phyloP scores from a whole-genome alignment of 805 yeast genomes.

The Tanozyma kutaoensis region DNA sequence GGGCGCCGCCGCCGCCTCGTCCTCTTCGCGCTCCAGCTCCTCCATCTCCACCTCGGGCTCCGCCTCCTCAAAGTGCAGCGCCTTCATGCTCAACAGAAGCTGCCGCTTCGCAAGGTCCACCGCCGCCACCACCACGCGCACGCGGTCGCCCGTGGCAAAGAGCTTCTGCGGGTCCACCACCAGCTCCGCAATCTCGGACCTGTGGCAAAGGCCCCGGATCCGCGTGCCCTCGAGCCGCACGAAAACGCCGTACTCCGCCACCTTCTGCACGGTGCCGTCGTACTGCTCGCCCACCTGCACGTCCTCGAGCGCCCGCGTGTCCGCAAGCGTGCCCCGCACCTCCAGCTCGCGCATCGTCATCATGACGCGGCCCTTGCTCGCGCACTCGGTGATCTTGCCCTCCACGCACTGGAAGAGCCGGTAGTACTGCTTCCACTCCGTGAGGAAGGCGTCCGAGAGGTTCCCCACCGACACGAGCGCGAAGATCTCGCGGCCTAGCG shows the following conservation, averaged over 20 bases:
- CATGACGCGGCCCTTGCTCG: constrained; percentile 50
- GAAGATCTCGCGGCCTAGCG: constrained; percentile 54
- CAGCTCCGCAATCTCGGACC: constrained; percentile 69
- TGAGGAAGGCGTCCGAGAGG: constrained; percentile 66
- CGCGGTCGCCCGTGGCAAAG: constrained; percentile 84
- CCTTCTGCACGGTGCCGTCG: constrained; percentile 68
- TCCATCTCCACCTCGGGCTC: constrained; percentile 8
- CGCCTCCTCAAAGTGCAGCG: constrained; percentile 54
- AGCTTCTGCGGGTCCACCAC: constrained; percentile 44
- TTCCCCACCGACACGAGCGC: constrained; percentile 77
- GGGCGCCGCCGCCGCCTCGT: constrained; percentile 14
- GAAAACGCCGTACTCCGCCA: constrained; percentile 85
- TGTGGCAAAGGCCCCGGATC: constrained; percentile 81
- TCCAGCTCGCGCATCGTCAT: constrained; percentile 74
- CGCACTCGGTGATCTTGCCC: constrained; percentile 59
- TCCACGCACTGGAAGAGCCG: constrained; percentile 56
- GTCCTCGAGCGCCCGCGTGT: constrained; percentile 51
- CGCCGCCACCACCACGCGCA: constrained; percentile 66
- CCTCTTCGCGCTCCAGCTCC: constrained; percentile 9
- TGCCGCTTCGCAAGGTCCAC: constrained; percentile 56
- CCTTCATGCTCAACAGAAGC: constrained; percentile 85
- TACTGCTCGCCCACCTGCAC: constrained; percentile 54
- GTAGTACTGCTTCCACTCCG: constrained; percentile 80
- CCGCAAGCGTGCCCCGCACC: constrained; percentile 53
- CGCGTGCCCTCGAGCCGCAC: constrained; percentile 68